Conservation (phyloP, 129 eudicot genomes). For the Chrysanthemum seticuspe region DNA sequence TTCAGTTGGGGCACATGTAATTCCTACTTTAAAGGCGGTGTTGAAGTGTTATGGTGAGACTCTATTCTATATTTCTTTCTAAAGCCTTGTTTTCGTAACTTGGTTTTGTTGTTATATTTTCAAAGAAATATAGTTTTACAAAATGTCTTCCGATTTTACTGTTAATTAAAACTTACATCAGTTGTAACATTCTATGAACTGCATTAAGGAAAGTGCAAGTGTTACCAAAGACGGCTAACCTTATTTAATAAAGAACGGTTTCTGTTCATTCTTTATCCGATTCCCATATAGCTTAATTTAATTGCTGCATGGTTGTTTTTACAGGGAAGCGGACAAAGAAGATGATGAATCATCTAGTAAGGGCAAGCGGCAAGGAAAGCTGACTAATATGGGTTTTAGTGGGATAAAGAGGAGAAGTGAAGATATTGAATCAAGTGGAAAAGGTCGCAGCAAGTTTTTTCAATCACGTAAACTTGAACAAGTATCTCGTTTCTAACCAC, state of each 20-base stretch:
- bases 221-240: background rate
- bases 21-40: constrained; percentile 66
- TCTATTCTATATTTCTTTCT: background rate
- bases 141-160: background rate
- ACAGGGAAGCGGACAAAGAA: constrained; percentile 69
- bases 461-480: constrained; percentile 88
- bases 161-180: background rate
- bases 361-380: constrained; percentile 67
- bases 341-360: constrained; percentile 49
- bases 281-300: too few relatives aligned
- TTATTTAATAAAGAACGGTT: constrained; percentile 1
- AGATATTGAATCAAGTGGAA: constrained; percentile 85
- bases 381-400: constrained; percentile 71
- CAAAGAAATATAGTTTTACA: too few relatives aligned
- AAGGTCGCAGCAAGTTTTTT: constrained; percentile 92
- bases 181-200: background rate
- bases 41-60: constrained; percentile 78
- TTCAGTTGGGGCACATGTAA: constrained; percentile 99
- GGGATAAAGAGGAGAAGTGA: constrained; percentile 69
- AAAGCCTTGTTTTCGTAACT: background rate
- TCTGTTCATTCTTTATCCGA: background rate
- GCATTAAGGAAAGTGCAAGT: too few relatives aligned
- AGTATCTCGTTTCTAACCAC: constrained; percentile 52
- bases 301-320: constrained; percentile 10
- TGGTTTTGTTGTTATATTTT: background rate